phyloP scores from a whole-genome alignment of 2,329 filamentous ascomycete species.

The Colletotrichum abscissum region DNA sequence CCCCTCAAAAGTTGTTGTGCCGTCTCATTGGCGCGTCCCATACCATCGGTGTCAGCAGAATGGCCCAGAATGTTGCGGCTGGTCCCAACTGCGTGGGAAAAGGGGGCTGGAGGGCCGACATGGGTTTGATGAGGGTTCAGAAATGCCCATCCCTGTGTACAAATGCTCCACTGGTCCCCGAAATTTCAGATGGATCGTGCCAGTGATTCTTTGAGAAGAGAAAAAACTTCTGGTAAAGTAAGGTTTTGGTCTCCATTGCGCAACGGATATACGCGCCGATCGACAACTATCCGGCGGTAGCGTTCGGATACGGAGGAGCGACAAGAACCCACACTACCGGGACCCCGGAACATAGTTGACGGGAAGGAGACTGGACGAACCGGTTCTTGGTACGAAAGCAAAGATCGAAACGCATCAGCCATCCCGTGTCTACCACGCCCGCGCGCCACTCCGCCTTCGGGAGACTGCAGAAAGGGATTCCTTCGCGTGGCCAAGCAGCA shows the following conservation, averaged over 20 bases:
- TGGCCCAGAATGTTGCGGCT: neutral
- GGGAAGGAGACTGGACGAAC: neutral
- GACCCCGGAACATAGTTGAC: too few species aligned
- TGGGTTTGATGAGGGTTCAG: neutral
- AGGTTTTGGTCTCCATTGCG: neutral
- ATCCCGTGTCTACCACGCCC: neutral
- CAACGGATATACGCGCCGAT: neutral
- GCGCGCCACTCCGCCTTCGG: neutral
- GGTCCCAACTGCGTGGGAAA: neutral
- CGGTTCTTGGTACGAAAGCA: neutral
- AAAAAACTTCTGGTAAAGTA: neutral
- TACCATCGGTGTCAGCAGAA: neutral
- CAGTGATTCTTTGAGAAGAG: neutral
- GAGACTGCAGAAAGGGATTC: neutral
- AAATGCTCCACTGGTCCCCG: conserved; percentile 14
- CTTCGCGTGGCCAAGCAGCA: neutral
- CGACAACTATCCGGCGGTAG: neutral
- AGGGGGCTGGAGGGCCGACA: conserved; percentile 17
- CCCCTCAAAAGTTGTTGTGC: neutral
- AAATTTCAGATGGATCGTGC: neutral
- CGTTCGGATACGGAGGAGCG: neutral
- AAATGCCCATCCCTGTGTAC: conserved; percentile 9
- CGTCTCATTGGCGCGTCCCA: neutral
- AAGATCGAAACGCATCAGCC: neutral
- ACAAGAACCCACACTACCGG: neutral